Conservation (phyloP, 768 basidiomycete species). For the Mycena vitilis region DNA sequence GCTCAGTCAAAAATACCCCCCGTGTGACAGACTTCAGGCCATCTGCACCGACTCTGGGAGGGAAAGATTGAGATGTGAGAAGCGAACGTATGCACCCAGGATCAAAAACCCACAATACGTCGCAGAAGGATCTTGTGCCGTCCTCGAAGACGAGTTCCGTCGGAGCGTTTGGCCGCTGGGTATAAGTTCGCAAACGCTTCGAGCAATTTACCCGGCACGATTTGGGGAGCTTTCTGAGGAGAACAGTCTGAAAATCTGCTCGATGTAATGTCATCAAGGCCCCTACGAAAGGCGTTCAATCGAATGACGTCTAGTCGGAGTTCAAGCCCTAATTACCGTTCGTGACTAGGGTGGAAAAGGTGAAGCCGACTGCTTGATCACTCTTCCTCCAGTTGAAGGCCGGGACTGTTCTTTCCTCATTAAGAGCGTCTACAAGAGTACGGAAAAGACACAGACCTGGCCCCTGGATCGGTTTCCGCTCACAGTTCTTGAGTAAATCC, state of each 20-base stretch:
- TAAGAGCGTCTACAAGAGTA: conserved; percentile 12
- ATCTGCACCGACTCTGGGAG: conserved; percentile 39
- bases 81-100: not conserved
- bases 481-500: conserved; percentile 54
- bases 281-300: conserved; percentile 49
- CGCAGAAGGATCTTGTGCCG: conserved; percentile 68
- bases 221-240: conserved; percentile 62
- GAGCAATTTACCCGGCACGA: conserved; percentile 60
- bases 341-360: conserved; percentile 64
- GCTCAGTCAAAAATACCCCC: conserved; percentile 51
- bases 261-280: conserved; percentile 68
- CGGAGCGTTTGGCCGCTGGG: conserved; percentile 53
- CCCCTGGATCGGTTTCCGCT: conserved; percentile 51
- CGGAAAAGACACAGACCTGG: conserved; percentile 46
- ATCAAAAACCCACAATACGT: conserved; percentile 55
- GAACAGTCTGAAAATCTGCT: conserved; percentile 71
- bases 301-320: conserved; percentile 8
- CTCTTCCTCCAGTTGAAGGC: conserved; percentile 70
- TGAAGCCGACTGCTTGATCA: conserved; percentile 65
- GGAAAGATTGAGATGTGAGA: not conserved
- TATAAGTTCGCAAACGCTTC: conserved; percentile 71
- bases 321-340: conserved; percentile 56
- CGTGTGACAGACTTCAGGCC: conserved; percentile 42
- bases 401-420: conserved; percentile 50
- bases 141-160: conserved; percentile 71